Conservation (phyloP, 148 eudicot species). For the Cornus controversa region DNA sequence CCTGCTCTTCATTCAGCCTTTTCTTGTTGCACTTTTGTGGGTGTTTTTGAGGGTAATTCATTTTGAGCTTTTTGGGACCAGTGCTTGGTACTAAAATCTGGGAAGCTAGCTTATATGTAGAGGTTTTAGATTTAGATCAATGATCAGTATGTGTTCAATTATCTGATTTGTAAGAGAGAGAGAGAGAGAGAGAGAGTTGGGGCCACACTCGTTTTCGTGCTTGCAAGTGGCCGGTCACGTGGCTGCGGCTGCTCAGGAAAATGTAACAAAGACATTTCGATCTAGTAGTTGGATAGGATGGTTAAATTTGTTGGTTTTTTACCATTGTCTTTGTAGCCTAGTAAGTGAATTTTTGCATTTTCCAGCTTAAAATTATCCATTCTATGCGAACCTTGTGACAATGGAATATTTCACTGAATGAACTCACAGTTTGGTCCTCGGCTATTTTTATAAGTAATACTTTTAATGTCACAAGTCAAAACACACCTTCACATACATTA, state of each 20-base stretch:
- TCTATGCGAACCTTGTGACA: too few species aligned
- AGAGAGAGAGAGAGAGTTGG: neutral
- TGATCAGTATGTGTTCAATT: neutral
- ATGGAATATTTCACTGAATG: too few species aligned
- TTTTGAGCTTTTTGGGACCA: neutral
- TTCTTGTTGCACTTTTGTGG: conserved; percentile 21
- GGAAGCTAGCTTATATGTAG: neutral
- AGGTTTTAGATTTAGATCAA: neutral
- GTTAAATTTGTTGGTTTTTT: too few species aligned
- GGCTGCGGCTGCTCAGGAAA: neutral
- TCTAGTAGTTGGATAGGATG: too few species aligned
- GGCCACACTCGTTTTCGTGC: conserved; percentile 6
- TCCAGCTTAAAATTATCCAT: too few species aligned
- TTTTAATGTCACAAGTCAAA: too few species aligned
- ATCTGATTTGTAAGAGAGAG: neutral
- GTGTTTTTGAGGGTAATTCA: conserved; percentile 15
- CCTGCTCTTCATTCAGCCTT: conserved; percentile 41
- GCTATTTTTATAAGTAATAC: too few species aligned
- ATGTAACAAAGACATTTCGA: neutral
- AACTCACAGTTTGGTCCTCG: too few species aligned
- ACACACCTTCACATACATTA: too few species aligned
- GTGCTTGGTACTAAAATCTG: neutral
- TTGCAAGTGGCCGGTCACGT: conserved; percentile 7
- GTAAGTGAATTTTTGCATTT: too few species aligned
- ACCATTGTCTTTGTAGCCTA: too few species aligned